Percentiles rank a stretch among this genome's conserved stretches.
phyloP scores from a whole-genome alignment of 2,329 filamentous ascomycete genomes.

The Cladophialophora immunda region DNA sequence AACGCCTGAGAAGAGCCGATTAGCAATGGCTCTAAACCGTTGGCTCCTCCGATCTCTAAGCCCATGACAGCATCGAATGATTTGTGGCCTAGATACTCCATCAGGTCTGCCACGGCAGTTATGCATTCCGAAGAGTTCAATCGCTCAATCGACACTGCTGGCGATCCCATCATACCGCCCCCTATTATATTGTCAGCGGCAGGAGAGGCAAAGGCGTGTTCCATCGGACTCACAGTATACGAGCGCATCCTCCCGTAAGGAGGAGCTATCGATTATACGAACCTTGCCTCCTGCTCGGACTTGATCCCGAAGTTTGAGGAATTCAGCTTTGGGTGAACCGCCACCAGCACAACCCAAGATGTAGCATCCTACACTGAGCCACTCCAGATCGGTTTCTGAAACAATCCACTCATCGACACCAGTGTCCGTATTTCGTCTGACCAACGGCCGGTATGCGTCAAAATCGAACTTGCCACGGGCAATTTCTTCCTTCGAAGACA shows the following conservation, averaged over 20 bases:
- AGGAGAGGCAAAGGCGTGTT: constrained; percentile 31
- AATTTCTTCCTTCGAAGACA: constrained; percentile 18
- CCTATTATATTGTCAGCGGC: constrained; percentile 37
- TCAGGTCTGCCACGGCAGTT: constrained; percentile 59
- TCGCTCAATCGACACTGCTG: constrained; percentile 68
- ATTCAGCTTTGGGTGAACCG: constrained; percentile 56
- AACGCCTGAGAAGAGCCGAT: constrained; percentile 43
- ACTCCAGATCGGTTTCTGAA: constrained; percentile 56
- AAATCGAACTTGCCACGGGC: constrained; percentile 41
- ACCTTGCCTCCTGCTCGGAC: constrained; percentile 50
- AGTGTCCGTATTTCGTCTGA: constrained; percentile 51
- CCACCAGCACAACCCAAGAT: constrained; percentile 59
- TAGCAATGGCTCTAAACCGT: constrained; percentile 57
- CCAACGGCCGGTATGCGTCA: constrained; percentile 51
- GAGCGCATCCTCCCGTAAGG: constrained; percentile 53
- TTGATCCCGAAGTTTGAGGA: constrained; percentile 47
- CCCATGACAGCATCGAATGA: constrained; percentile 50
- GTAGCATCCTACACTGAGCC: constrained; percentile 58
- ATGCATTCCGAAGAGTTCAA: constrained; percentile 65
- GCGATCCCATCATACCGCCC: constrained; percentile 63
- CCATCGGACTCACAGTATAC: constrained; percentile 48
- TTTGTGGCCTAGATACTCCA: constrained; percentile 54
- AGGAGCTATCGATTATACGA: constrained; percentile 53
- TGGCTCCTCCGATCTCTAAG: constrained; percentile 48
- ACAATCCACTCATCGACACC: constrained; percentile 52